Percentiles rank a stretch among this genome's conserved stretches.
These are phyloP conservation scores for Citrullus amarus DNA, from an alignment of 306 rosid species.

Conservation along the genomic window DNA sequence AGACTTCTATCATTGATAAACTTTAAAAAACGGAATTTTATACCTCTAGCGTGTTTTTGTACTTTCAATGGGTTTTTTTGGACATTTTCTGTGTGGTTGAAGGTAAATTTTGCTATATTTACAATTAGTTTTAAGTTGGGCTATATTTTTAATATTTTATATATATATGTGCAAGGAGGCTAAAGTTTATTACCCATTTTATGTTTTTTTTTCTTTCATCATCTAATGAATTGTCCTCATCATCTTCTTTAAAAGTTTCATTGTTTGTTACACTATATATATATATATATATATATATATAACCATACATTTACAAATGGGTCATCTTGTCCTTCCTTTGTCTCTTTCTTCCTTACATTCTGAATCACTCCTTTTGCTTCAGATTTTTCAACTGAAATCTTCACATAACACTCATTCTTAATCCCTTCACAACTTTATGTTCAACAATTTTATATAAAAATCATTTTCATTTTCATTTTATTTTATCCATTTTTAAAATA, in stretches of 20 bases:
- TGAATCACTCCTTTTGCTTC: not conserved
- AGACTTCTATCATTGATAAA: too few relatives aligned
- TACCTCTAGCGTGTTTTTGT: too few relatives aligned
- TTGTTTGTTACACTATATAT: not conserved
- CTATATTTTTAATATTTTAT: too few relatives aligned
- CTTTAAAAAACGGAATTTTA: too few relatives aligned
- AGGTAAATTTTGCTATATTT: too few relatives aligned
- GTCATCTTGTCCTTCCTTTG: not conserved
- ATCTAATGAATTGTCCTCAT: not conserved
- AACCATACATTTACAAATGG: conserved; percentile 5
- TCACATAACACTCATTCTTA: not conserved
- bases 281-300: not conserved
- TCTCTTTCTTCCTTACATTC: not conserved
- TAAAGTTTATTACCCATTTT: too few relatives aligned
- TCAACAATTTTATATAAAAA: not conserved
- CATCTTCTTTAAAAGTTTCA: not conserved
- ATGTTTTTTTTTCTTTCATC: too few relatives aligned
- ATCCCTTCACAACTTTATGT: not conserved
- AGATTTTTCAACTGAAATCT: not conserved
- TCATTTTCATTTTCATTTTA: too few relatives aligned
- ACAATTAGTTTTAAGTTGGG: too few relatives aligned
- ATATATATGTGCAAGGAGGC: too few relatives aligned
- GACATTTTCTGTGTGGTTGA: too few relatives aligned
- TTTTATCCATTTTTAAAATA: not conserved
- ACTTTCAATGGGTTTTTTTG: too few relatives aligned